Evolutionary conservation across 192 early-diverging fungal species (phyloP), one percentile per base, ranked within the genome.

Genomic region (Entomortierella lignicola): DNA sequence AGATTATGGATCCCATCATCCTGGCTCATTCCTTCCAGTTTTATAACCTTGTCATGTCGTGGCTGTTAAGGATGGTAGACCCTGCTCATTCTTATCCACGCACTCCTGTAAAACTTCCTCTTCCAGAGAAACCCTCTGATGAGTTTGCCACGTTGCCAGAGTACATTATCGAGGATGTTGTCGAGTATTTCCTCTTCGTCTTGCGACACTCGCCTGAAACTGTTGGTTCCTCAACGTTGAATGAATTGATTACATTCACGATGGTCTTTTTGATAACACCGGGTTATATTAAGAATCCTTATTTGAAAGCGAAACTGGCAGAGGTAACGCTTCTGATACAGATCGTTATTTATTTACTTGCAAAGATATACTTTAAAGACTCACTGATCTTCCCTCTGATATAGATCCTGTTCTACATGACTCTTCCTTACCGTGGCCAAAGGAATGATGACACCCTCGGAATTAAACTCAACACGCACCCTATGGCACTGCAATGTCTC

Each of bases 301-400:
- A 99, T 67, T 68, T 99, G 66, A 97, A 97, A 68, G 92, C 94
- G 31, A 97, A 96, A 54, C 83, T 98, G 29, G 94, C 97, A 4
- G 98, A 99, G 74, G 94, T 97, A 84, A 60, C 34, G 4, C 29
- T 34, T 17, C 21, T 1, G 25, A 44, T 4, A 4, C n/a, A 8
- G 29, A 31, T 60, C n/a, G 37, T 56, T 42, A 10, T 42, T 42
- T 42, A 10, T 42, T 42, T 42, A 42, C 6, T 42, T 42, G 39
- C 39, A 10, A 42, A 42, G 6, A 42, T 42, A 42, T 42, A 51
- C 50, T 23, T 51, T 52, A n/a, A n/a, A n/a, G n/a, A 50, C 15
- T 50, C 17, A 50, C 17, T 4, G 6, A 10, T 37, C 34, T 7
- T 10, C 37, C 26, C 25, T 25, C 55, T 69, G 54, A 10, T 21